Evolutionary conservation across 352 stramenopile species (phyloP).

Genomic region (Pythium phragmitis): DNA sequence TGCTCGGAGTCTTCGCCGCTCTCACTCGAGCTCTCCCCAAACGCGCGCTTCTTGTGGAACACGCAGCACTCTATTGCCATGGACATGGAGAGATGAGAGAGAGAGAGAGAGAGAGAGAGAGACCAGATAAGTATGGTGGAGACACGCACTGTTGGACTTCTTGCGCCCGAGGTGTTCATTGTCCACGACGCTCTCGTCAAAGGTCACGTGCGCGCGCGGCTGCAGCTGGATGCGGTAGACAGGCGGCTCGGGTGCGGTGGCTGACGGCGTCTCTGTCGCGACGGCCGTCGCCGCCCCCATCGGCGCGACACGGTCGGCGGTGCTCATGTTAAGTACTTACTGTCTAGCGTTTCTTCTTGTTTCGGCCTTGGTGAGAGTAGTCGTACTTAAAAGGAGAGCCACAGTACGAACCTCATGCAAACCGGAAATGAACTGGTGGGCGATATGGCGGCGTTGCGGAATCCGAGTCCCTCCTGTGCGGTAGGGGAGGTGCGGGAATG

Average conservation of each 20-base stretch:
- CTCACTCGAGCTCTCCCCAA: slow-evolving; percentile 91
- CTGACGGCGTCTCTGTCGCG: slow-evolving; percentile 23
- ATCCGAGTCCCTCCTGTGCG: not conserved
- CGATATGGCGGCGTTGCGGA: slow-evolving; percentile 8
- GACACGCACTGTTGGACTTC: slow-evolving; percentile 83
- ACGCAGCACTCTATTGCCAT: slow-evolving; percentile 84
- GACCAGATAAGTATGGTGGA: not conserved
- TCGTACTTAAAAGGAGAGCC: slow-evolving; percentile 5
- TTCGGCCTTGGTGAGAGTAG: not conserved
- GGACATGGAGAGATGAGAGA: not conserved
- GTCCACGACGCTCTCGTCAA: slow-evolving; percentile 88
- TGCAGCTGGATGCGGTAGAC: slow-evolving; percentile 78
- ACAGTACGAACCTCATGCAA: slow-evolving; percentile 20
- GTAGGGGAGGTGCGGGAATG: not conserved
- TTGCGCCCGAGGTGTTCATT: slow-evolving; percentile 92
- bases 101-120: not conserved
- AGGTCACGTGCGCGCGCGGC: slow-evolving; percentile 81
- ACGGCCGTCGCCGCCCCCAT: slow-evolving; percentile 26
- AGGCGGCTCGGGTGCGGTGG: slow-evolving; percentile 24
- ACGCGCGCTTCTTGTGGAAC: slow-evolving; percentile 92
- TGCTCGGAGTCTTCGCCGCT: slow-evolving; percentile 71
- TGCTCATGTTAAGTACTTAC: slow-evolving; percentile 28
- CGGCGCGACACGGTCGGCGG: slow-evolving; percentile 17
- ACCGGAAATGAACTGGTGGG: slow-evolving; percentile 20
- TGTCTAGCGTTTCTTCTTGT: not conserved